Evolutionary conservation across 2,329 filamentous ascomycete species (phyloP).

Genomic region (Lomentospora prolificans): DNA sequence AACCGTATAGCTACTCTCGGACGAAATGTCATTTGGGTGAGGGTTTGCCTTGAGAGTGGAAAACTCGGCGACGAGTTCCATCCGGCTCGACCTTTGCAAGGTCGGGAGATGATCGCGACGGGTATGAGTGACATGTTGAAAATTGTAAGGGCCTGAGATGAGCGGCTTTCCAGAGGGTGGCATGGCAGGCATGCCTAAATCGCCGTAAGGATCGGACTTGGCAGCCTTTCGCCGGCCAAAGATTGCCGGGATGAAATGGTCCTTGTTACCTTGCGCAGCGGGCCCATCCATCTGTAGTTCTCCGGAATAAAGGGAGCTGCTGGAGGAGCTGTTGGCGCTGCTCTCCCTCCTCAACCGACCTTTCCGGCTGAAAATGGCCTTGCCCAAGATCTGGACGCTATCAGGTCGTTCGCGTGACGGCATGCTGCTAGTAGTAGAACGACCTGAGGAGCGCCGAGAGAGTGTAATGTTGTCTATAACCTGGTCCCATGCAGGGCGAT

Average conservation of each 20-base stretch:
- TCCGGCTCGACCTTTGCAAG: constrained; percentile 28
- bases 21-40: constrained; percentile 39
- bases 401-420: constrained; percentile 45
- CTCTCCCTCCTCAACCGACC: constrained; percentile 40
- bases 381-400: constrained; percentile 49
- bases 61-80: constrained; percentile 33
- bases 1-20: constrained; percentile 20
- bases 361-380: constrained; percentile 47
- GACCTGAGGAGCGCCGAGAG: constrained; percentile 45
- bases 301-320: constrained; percentile 37
- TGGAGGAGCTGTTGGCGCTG: constrained; percentile 35
- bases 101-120: constrained; percentile 36
- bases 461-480: constrained; percentile 35
- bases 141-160: constrained; percentile 59
- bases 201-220: constrained; percentile 15
- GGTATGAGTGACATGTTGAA: constrained; percentile 54
- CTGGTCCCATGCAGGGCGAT: constrained; percentile 40
- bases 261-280: constrained; percentile 23
- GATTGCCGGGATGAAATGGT: constrained; percentile 38
- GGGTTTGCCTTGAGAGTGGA: constrained; percentile 29
- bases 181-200: neutral
- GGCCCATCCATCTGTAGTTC: constrained; percentile 28
- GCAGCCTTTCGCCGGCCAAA: constrained; percentile 38
- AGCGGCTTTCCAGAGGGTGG: constrained; percentile 5
- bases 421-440: constrained; percentile 43